Conservation (phyloP, 805 yeast genomes). For the Ogataea pilisensis region DNA sequence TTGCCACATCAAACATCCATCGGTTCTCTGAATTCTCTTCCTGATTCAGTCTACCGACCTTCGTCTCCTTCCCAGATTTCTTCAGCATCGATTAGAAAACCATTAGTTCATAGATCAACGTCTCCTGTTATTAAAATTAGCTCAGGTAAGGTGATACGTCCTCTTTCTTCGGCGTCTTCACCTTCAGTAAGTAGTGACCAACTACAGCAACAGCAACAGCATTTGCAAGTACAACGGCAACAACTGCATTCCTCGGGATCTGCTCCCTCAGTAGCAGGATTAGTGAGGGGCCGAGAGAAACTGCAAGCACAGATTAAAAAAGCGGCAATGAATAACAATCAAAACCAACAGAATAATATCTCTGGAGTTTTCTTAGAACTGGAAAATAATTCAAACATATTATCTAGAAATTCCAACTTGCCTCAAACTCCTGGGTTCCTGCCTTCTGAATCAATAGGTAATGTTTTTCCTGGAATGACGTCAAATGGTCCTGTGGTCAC, state of each 20-base stretch:
- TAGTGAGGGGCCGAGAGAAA: constrained; percentile 19
- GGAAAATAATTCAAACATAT: constrained; percentile 2
- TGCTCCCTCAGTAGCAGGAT: constrained; percentile 8
- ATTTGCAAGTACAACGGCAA: not conserved
- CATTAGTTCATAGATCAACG: constrained; percentile 5
- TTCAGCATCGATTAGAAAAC: not conserved
- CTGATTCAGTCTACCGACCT: constrained; percentile 6
- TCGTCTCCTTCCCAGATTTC: constrained; percentile 7
- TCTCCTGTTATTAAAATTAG: constrained; percentile 8
- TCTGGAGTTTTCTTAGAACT: constrained; percentile 14
- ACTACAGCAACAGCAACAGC: not conserved
- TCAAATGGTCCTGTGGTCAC: constrained; percentile 9
- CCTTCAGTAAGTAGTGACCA: not conserved
- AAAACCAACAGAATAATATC: constrained; percentile 9
- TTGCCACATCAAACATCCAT: constrained; percentile 11
- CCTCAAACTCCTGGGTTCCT: constrained; percentile 25
- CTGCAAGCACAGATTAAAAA: constrained; percentile 22
- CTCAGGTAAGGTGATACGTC: constrained; percentile 4
- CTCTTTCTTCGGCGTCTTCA: not conserved
- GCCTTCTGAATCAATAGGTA: constrained; percentile 21
- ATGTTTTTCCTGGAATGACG: constrained; percentile 15
- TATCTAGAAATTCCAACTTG: constrained; percentile 4
- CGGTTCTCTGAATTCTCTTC: constrained; percentile 5
- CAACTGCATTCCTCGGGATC: not conserved
- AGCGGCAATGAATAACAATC: constrained; percentile 12